Base-by-base conservation (phyloP, 1,139 yeast genomes). In the Williopsis jadinii region DNA sequence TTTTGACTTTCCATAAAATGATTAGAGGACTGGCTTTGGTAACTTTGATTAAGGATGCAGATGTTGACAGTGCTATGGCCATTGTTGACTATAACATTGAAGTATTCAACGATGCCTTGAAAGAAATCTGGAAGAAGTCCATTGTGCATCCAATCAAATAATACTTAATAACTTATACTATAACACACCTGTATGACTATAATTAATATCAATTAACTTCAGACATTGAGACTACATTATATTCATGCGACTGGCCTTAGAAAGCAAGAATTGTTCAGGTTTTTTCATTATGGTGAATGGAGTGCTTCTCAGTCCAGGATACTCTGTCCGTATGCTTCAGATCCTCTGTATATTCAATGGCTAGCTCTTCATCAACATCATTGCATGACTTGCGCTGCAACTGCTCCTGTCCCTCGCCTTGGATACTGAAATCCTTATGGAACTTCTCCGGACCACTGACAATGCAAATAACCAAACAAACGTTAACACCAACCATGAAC, bases 21-120 rank as follows among this genome's bases (percentile, higher is more conserved):
- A 84, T 92, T 43, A 73, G 95, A 52, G 97, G 97, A 0, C 69
- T 90, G 52, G 96, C 97, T 3, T 69, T 92, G 45, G 96, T 92
- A 35, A 95, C 95, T 1, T 71, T 90, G 45, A 80, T 87, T 32
- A 73, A 95, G 44, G 75, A 81, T 39, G 88, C 77, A 43, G 77
- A 75, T 34, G 61, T 68, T 40, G 79, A 75, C 43, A 71, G 71
- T 40, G 70, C 82, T 10, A 64, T 85, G 54, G 81, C 95, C 0
- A 75, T 92, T 35, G 80, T 90, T 28, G 97, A 92, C 60, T 90
- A 87, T 60, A 92, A 92, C 59, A 90, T 90, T 34, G 84, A 82
- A 47, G 73, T 85, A 32, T 84, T 90, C 59, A 83, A 84, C 51
- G 77, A 77, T 43, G 84, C 95, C 1, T 69, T 90, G 49, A 84